A percentile compares a stretch with the other conserved stretches of the same genome.
Conservation (phyloP, 1,284 basidiomycete species). For the Boletus chippewaensis region DNA sequence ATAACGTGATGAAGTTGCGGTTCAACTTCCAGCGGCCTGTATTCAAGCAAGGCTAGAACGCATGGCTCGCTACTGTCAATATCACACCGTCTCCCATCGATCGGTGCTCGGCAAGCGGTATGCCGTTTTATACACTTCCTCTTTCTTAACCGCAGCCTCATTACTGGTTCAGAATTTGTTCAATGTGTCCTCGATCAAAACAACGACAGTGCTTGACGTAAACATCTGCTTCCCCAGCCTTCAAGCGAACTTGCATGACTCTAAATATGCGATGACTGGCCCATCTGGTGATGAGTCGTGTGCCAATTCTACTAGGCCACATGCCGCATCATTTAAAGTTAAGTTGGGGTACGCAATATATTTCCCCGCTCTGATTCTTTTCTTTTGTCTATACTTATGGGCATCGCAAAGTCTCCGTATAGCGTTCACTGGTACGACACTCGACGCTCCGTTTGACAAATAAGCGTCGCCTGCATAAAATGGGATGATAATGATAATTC, state of each 20-base stretch:
- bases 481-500: background rate
- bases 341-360: background rate
- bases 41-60: background rate
- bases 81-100: background rate
- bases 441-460: background rate
- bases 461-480: constrained; percentile 19
- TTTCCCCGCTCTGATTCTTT: constrained; percentile 3
- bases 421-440: background rate
- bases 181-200: background rate
- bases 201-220: background rate
- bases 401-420: constrained; percentile 6
- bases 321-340: constrained; percentile 3
- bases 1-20: background rate
- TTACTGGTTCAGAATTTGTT: background rate
- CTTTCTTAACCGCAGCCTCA: background rate
- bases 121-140: background rate
- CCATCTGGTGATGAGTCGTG: background rate
- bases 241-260: background rate
- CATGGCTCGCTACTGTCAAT: background rate
- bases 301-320: background rate
- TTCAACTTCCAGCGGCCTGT: background rate
- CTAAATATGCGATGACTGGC: background rate
- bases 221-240: background rate
- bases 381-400: constrained; percentile 16
- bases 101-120: background rate